A percentile compares a stretch with the other conserved stretches of the same genome.
phyloP scores from a whole-genome alignment of 2,329 filamentous ascomycete species.

The Colletotrichum siamense region DNA sequence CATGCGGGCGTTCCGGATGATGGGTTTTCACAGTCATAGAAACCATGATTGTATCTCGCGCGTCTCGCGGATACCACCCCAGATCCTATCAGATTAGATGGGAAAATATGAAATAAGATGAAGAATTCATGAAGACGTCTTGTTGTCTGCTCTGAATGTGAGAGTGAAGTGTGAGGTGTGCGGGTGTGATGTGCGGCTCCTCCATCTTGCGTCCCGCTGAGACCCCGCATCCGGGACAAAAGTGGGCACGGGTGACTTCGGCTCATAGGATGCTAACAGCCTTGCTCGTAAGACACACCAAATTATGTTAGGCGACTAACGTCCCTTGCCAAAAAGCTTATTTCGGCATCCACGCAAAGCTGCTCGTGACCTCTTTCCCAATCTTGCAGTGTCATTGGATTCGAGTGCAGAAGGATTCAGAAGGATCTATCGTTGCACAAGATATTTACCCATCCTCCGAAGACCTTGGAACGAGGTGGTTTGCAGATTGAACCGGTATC shows the following conservation, averaged over 20 bases:
- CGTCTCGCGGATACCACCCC: neutral
- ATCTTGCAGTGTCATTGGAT: neutral
- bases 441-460: neutral
- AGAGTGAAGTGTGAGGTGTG: neutral
- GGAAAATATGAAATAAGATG: neutral
- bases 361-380: neutral
- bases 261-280: neutral
- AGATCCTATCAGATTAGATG: neutral
- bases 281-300: rapidly evolving
- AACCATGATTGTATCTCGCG: neutral
- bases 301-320: neutral
- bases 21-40: neutral
- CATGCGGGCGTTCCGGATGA: constrained; percentile 16
- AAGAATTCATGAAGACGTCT: neutral
- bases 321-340: neutral
- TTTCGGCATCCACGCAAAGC: neutral
- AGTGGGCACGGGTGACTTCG: neutral
- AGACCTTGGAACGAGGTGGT: neutral
- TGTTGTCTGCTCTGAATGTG: neutral
- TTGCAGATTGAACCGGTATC: neutral
- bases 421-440: neutral
- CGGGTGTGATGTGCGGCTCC: neutral
- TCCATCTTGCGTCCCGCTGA: neutral
- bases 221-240: neutral
- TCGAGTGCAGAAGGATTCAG: neutral